phyloP scores from a whole-genome alignment of 2,329 filamentous ascomycete species.

The Nemania sp. region DNA sequence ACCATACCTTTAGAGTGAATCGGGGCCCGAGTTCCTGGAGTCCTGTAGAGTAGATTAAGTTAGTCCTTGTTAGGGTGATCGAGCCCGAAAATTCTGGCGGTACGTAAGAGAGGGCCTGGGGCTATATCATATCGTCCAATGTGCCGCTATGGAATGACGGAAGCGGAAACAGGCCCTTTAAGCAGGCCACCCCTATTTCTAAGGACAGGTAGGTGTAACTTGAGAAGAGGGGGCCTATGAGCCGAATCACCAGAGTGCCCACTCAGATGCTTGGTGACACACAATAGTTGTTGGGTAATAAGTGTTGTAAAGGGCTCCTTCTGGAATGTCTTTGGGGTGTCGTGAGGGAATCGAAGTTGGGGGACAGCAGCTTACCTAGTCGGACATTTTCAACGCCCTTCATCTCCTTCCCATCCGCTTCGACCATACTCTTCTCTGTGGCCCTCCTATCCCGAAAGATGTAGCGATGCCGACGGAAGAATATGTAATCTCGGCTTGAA shows the following conservation, averaged over 20 bases:
- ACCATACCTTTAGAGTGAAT: slow-evolving; percentile 76
- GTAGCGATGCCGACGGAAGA: slow-evolving; percentile 87
- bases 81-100: not conserved
- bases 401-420: slow-evolving; percentile 79
- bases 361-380: slow-evolving; percentile 47
- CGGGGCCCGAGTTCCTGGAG: slow-evolving; percentile 88
- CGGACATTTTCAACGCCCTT: slow-evolving; percentile 84
- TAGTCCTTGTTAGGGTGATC: slow-evolving; percentile 10
- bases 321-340: too few species aligned
- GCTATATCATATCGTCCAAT: not conserved
- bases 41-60: slow-evolving; percentile 49
- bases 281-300: not conserved
- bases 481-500: slow-evolving; percentile 95
- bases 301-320: not conserved
- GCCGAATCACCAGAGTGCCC: not conserved
- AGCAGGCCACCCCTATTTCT: too few species aligned
- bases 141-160: not conserved
- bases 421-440: slow-evolving; percentile 85
- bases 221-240: not conserved
- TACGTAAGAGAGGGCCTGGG: not conserved
- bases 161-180: not conserved
- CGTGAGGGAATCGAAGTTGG: not conserved
- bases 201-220: too few species aligned
- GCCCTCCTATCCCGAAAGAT: slow-evolving; percentile 86
- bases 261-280: not conserved